Evolutionary conservation across 1,284 basidiomycete species (phyloP).

Genomic region (Bjerkandera adusta): DNA sequence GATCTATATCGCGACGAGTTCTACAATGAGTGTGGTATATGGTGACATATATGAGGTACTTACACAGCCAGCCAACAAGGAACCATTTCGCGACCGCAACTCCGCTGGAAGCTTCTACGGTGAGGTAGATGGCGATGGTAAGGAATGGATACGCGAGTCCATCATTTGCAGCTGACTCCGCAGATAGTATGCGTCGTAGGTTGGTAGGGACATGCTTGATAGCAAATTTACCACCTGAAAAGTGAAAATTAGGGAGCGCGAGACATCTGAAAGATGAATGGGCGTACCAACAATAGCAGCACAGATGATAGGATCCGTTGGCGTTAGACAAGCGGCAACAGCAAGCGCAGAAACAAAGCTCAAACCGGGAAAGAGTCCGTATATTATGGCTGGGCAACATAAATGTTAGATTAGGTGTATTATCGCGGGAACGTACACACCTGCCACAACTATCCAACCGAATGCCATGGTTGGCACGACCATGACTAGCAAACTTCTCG

Average conservation of each 20-base stretch:
- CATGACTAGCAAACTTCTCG: constrained; percentile 57
- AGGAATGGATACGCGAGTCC: constrained; percentile 94
- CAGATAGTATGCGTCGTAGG: constrained; percentile 82
- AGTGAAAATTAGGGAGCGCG: constrained; percentile 25
- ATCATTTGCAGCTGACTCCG: constrained; percentile 88
- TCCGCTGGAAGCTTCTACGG: constrained; percentile 61
- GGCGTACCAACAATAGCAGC: constrained; percentile 55
- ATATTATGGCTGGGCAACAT: constrained; percentile 38
- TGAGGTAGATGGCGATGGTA: constrained; percentile 84
- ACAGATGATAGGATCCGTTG: constrained; percentile 87
- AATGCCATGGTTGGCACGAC: constrained; percentile 80
- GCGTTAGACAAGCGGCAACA: constrained; percentile 89
- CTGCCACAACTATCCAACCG: constrained; percentile 69
- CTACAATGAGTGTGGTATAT: constrained; percentile 5
- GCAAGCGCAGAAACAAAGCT: constrained; percentile 76
- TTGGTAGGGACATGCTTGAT: constrained; percentile 84
- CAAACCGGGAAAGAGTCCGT: constrained; percentile 66
- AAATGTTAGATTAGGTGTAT: neutral
- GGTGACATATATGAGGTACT: constrained; percentile 25
- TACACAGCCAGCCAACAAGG: constrained; percentile 77
- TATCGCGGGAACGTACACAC: constrained; percentile 31
- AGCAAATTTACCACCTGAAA: constrained; percentile 84
- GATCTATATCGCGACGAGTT: constrained; percentile 47
- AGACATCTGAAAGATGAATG: neutral
- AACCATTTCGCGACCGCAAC: constrained; percentile 79